These are phyloP conservation scores for Ceratocystis diversiconidia DNA, from an alignment of 2,329 filamentous ascomycete genomes.

Conservation along the genomic window DNA sequence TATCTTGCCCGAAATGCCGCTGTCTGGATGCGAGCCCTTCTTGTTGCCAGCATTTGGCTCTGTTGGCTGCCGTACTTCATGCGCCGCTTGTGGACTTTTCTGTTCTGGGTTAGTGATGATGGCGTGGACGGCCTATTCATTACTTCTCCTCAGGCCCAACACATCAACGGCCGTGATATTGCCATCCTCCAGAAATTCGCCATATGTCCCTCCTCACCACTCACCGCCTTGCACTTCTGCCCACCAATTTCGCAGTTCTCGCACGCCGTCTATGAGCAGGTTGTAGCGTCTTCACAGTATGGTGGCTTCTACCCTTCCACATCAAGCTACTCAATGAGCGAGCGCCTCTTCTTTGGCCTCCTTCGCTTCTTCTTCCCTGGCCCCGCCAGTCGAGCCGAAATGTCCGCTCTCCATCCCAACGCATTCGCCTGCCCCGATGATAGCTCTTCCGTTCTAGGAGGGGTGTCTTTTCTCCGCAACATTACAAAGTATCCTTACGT, in stretches of 20 bases:
- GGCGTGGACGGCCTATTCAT: constrained; percentile 32
- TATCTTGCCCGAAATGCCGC: constrained; percentile 59
- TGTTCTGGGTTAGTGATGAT: constrained; percentile 90
- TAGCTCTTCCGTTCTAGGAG: constrained; percentile 38
- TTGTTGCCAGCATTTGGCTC: constrained; percentile 81
- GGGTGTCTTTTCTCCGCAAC: constrained; percentile 42
- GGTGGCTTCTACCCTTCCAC: not conserved
- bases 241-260: constrained; percentile 15
- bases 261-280: constrained; percentile 11
- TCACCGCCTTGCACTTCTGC: constrained; percentile 17
- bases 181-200: constrained; percentile 16
- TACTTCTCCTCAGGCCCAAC: constrained; percentile 3
- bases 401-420: constrained; percentile 1
- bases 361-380: constrained; percentile 7
- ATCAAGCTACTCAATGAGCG: not conserved
- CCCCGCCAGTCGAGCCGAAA: constrained; percentile 7
- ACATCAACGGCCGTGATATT: constrained; percentile 9
- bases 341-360: constrained; percentile 9
- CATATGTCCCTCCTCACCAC: constrained; percentile 24
- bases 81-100: constrained; percentile 77
- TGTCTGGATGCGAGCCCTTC: constrained; percentile 60
- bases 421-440: constrained; percentile 14
- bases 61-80: constrained; percentile 80
- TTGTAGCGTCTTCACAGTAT: constrained; percentile 8
- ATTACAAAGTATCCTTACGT: constrained; percentile 55